Evolutionary conservation across 1,139 yeast genomes (phyloP), one percentile per base, ranked within the genome.

Genomic region (Sugiyamaella xylanicola): DNA sequence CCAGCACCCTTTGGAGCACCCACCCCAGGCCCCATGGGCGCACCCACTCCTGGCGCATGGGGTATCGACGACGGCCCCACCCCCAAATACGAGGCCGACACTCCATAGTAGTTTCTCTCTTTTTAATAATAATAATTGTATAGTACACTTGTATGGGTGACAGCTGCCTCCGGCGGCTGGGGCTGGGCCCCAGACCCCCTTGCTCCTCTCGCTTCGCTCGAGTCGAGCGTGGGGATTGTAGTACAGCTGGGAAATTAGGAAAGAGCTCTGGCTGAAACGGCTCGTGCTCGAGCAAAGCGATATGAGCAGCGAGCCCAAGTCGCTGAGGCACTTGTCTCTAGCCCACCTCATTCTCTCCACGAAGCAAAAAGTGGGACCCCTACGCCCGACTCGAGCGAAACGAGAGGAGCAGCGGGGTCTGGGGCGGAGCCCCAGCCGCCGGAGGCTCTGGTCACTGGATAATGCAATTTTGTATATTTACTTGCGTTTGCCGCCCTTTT

Each of bases 21-120:
- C n/a, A 59, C 60, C n/a, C 61, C 61, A 9, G 57, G 55, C 3
- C 57, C 59, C n/a, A 29, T 47, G 20, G 64, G 72, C 29, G 78
- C 79, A 1, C 77, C 78, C 37, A 71, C 76, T 2, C 76, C 77
- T 4, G 75, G 73, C 1, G 75, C 72, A 3, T 70, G 74, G 72
- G 71, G 68, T 25, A 61, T 57, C 35, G 71, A 69, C 48, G 74
- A 70, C 22, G 70, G 66, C 17, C 74, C 72, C 51, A 71, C 71
- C 7, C 74, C 74, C 4, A 58, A 67, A 25, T 71, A 71, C 55
- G 74, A 71, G 49, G 68, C 74, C 4, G 65, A 65, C 11, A 67
- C 72, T 8, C 74, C 74, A 11, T 71, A 58, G 57, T 25, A 5
- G 8, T 25, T 9, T 25, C 29, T 25, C 9, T 25, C 29, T 25